Percentiles rank a stretch among this genome's conserved stretches.
Evolutionary conservation across 768 basidiomycete species (phyloP).

Genomic region (Pholiota molesta): DNA sequence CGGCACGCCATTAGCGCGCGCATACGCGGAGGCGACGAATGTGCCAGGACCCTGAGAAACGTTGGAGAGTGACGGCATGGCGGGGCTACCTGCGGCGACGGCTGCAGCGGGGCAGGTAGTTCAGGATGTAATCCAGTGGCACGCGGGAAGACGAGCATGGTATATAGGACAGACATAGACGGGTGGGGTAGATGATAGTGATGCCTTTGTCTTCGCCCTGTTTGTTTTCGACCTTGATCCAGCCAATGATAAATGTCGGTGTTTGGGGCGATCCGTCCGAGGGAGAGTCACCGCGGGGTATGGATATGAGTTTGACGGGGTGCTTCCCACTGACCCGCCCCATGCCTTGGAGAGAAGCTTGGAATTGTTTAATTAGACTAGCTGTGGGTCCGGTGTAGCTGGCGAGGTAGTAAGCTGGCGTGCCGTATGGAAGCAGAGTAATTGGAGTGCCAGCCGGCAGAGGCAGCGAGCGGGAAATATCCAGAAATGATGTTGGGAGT

Average conservation of each 20-base stretch:
- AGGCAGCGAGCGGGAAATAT: conserved; percentile 46
- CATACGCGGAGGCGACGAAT: conserved; percentile 8
- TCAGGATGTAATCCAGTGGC: conserved; percentile 58
- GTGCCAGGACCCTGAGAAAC: conserved; percentile 8
- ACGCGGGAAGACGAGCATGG: conserved; percentile 34
- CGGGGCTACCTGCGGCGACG: conserved; percentile 44
- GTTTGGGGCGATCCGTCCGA: conserved; percentile 7
- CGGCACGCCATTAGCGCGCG: conserved; percentile 22
- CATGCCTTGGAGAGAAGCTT: conserved; percentile 61
- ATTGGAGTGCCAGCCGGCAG: conserved; percentile 67
- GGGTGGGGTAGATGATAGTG: conserved; percentile 70
- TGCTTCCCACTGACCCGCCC: conserved; percentile 60
- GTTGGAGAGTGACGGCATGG: conserved; percentile 28
- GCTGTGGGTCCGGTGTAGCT: conserved; percentile 70
- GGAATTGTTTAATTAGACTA: conserved; percentile 63
- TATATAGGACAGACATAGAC: conserved; percentile 56
- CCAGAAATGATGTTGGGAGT: conserved; percentile 57
- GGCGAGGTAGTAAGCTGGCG: conserved; percentile 75
- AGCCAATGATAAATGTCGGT: conserved; percentile 61
- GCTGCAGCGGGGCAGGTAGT: conserved; percentile 64
- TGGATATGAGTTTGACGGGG: neutral
- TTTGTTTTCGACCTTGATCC: conserved; percentile 75
- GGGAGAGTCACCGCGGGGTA: conserved; percentile 7
- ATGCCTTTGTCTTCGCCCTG: conserved; percentile 83
- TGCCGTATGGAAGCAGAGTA: conserved; percentile 67